Conservation (phyloP, 2,329 filamentous ascomycete genomes). For the Coniella vitis region DNA sequence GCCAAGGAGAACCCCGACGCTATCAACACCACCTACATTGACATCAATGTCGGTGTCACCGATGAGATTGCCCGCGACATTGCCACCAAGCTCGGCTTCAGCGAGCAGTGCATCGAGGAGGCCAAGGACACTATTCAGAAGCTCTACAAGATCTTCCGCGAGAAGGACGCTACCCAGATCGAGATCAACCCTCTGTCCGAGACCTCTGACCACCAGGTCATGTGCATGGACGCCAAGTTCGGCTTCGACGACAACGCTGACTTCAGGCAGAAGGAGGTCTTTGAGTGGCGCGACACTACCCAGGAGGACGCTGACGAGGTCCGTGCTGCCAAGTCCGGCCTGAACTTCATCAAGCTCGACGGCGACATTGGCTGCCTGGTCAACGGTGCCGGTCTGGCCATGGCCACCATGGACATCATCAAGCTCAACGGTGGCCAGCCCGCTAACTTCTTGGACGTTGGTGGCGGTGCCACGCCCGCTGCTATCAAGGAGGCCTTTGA, state of each 20-base stretch:
- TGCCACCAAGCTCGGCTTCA: conserved; percentile 89
- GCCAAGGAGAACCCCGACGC: conserved; percentile 96
- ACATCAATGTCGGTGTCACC: conserved; percentile 92
- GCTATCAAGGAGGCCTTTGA: conserved; percentile 98
- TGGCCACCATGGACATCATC: conserved; percentile 99
- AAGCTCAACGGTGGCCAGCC: conserved; percentile 96
- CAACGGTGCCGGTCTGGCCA: conserved; percentile 97
- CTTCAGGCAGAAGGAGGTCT: conserved; percentile 95
- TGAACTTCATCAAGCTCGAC: conserved; percentile 99
- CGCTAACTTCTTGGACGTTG: conserved; percentile 98
- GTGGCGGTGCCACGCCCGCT: conserved; percentile 91
- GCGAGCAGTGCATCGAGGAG: conserved; percentile 92
- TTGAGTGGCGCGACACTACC: conserved; percentile 84
- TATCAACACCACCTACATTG: conserved; percentile 87
- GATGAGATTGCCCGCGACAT: conserved; percentile 91
- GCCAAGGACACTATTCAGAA: conserved; percentile 97
- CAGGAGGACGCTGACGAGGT: conserved; percentile 98
- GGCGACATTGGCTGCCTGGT: conserved; percentile 98
- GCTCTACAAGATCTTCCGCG: conserved; percentile 96
- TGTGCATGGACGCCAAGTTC: conserved; percentile 99
- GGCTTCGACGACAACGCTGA: conserved; percentile 98
- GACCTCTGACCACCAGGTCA: conserved; percentile 94
- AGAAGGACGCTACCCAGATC: conserved; percentile 98
- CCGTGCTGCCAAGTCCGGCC: conserved; percentile 84
- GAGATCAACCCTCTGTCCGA: conserved; percentile 99